These are phyloP conservation scores for Leccinum sublutescens DNA, from an alignment of 768 basidiomycete genomes.

Conservation along the genomic window DNA sequence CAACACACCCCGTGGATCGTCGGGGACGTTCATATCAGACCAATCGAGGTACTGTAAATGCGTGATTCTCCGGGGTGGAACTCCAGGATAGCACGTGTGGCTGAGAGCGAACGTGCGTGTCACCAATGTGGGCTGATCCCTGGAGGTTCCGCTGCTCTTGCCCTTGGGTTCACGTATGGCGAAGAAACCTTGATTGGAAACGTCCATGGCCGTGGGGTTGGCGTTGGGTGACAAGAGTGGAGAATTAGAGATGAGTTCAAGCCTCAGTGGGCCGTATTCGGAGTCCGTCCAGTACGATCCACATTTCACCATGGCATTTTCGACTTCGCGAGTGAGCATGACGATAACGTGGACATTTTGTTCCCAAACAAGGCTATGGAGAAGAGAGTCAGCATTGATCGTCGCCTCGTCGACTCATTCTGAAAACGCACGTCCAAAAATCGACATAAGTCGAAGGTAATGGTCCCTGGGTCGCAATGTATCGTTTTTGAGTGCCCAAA, in stretches of 20 bases:
- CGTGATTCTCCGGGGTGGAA: slow-evolving; percentile 62
- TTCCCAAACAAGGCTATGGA: slow-evolving; percentile 79
- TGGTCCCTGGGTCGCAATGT: slow-evolving; percentile 96
- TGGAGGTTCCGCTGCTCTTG: slow-evolving; percentile 8
- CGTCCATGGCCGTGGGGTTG: slow-evolving; percentile 34
- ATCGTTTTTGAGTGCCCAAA: slow-evolving; percentile 73
- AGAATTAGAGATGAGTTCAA: slow-evolving; percentile 49
- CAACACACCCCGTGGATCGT: slow-evolving; percentile 73
- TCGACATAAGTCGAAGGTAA: slow-evolving; percentile 85
- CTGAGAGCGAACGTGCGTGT: slow-evolving; percentile 68
- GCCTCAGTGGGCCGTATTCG: slow-evolving; percentile 66
- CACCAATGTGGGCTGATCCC: slow-evolving; percentile 36
- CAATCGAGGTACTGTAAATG: slow-evolving; percentile 94
- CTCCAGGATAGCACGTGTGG: slow-evolving; percentile 57
- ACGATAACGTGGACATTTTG: slow-evolving; percentile 94
- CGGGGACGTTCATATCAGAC: slow-evolving; percentile 96
- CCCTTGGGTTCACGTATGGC: slow-evolving; percentile 27
- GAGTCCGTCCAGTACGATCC: slow-evolving; percentile 82
- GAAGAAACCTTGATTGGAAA: slow-evolving; percentile 36
- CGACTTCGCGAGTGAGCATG: slow-evolving; percentile 93
- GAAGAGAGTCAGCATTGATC: slow-evolving; percentile 8
- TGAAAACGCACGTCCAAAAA: slow-evolving; percentile 85
- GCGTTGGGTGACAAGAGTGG: slow-evolving; percentile 33
- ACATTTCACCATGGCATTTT: slow-evolving; percentile 87
- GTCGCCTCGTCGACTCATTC: neutral